Base-by-base conservation (phyloP, 2,329 filamentous ascomycete species). In the Albifimbria verrucaria region DNA sequence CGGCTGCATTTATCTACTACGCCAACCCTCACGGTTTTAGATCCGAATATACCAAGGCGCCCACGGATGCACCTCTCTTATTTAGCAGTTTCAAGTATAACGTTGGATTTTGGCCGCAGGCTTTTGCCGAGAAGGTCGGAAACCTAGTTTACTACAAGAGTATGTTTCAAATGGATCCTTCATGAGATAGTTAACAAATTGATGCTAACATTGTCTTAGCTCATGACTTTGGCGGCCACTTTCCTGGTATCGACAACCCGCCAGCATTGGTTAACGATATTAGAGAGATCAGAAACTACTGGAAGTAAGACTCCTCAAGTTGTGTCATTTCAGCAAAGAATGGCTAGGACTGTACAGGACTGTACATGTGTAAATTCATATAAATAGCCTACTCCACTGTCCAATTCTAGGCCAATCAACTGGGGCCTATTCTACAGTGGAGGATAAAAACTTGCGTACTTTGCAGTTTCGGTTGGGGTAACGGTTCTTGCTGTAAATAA, bases 11-110 rank as follows among this genome's bases (percentile, higher is more conserved):
- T 18, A 58, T 58, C 11, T 61, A 61, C 41, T 49, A 48, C 2
- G 46, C 52, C 6, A 61, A 61, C 20, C 54, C 56, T 1, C 47
- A 42, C 15, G 56, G 51, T 3, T 59, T 61, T 18, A 46, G 36
- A 12, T 24, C 51, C 1, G 25, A 48, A 4, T 60, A 56, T 46
- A 50, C 32, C 18, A 59, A 57, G 39, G 51, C 59, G 2, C 41
- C 11, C 3, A 61, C 55, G 1, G 52, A 58, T 24, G 56, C 57
- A 9, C 59, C 57, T 3, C 24, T 61, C 42, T 46, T 61, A 2
- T 59, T 52, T 17, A 57, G 51, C n/a, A 50, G 44, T 2, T 62
- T 61, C 50, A 58, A 58, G 47, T 59, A 61, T 11, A 61, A 61
- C 24, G 49, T 54, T 6, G 56, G 36, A 4, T 62, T 57, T 22